Evolutionary conservation across 768 basidiomycete species (phyloP), one percentile per base, ranked within the genome.

Genomic region (Tulasnella sp.): DNA sequence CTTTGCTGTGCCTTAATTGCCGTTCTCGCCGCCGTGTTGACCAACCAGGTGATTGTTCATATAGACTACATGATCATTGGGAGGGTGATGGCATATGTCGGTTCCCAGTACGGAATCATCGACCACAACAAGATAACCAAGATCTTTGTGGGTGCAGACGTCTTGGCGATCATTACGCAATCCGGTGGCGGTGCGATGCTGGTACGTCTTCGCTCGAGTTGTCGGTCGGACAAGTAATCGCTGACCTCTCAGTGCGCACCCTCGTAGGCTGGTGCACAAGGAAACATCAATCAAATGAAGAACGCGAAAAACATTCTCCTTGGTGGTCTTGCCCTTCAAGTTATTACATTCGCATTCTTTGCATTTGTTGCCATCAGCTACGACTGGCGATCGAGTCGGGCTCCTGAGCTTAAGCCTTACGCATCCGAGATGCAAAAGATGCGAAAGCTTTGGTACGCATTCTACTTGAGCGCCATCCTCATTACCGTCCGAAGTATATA

Each of bases 11-110:
- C n/a, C 11, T 15, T 55, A 9, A 57, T 26, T 15, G 61, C 7
- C 13, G 26, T 32, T 13, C 13, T 29, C 26, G 9, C 7, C 23
- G 13, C 35, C 51, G 20, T 18, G 26, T 23, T 3, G 44, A 23
- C 71, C 11, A 32, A 44, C 20, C 23, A 20, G 40, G 15, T 29
- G 32, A n/a, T 26, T 26, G n/a, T 40, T n/a, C 77, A 5, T 11
- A 77, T 11, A 77, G 78, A 70, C 29, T 80, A 79, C 74, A 80
- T 80, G 79, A 75, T 80, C 11, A 71, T 79, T 15, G 79, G 79
- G 6, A 35, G 79, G 18, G 39, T 80, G 40, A 80, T 80, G 67
- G 23, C 79, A 15, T 80, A 76, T 39, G 73, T 80, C 67, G 79
- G 79, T 26, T 18, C 42, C 16, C 44, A 73, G 13, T 78, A 20